Evolutionary conservation across 2,329 filamentous ascomycete genomes (phyloP), one percentile per base, ranked within the genome.

Genomic region (Emmonsia crescens): DNA sequence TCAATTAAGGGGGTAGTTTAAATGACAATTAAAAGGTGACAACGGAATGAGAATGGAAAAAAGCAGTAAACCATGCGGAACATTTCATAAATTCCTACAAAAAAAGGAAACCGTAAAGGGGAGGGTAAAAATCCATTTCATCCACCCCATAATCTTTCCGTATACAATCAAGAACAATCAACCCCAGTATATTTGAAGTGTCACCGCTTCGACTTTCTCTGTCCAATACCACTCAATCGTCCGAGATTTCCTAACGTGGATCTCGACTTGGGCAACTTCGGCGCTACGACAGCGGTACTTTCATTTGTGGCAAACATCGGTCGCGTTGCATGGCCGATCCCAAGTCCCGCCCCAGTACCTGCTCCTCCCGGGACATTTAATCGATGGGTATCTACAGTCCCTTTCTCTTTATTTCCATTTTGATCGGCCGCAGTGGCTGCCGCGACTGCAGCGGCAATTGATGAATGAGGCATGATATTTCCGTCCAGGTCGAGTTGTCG

Each of bases 181-280:
- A 33, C 5, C 38, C 40, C 24, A 3, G 12, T 16, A 51, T 29
- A 21, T 14, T 16, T 24, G 3, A 2, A 5, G 33, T 40, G 31
- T 74, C 66, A 77, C 55, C 71, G 71, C 66, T 76, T 77, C 57
- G 69, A 70, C 61, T 84, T 84, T 51, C 85, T 84, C 51, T 85
- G 79, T 19, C 89, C 86, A 40, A 88, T 87, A n/a, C 86, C 87
- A 54, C 86, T 86, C 56, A 91, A 74, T 61, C 88, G 79, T 5
- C 87, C 86, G 71, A 91, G 84, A 69, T 89, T 86, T 5, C 86
- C 84, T 48, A 91, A 74, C 54, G 85, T 83, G 9, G 83, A 82
- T 68, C 82, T 82, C 51, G 80, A 81, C 74, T 88, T 89, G 6
- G 63, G 63, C n/a, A 64, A 63, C 40, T 71, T 71, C 36, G 66